Percentiles rank a stretch among this genome's conserved stretches.
These are phyloP conservation scores for Fusarium sp. DNA, from an alignment of 2,329 filamentous ascomycete genomes.

Conservation along the genomic window DNA sequence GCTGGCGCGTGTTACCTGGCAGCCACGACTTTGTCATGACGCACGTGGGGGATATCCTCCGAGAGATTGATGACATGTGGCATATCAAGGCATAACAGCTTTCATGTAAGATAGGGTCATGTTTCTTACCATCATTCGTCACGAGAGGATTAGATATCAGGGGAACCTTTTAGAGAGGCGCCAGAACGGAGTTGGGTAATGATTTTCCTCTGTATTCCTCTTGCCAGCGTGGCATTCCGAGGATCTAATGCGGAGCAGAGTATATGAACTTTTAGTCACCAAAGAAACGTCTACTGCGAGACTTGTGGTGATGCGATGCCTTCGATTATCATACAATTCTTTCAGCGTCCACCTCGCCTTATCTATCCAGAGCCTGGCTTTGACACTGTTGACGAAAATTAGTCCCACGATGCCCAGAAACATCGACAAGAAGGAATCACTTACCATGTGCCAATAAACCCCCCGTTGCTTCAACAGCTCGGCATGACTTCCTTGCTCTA, in stretches of 20 bases:
- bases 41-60: conserved; percentile 58
- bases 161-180: background rate
- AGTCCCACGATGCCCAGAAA: conserved; percentile 24
- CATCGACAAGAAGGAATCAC: conserved; percentile 37
- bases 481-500: conserved; percentile 65
- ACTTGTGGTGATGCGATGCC: background rate
- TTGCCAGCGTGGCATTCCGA: conserved; percentile 1
- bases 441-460: conserved; percentile 70
- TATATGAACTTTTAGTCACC: background rate
- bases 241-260: conserved; percentile 27
- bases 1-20: conserved; percentile 65
- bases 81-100: conserved; percentile 32
- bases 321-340: background rate
- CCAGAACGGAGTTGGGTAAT: conserved; percentile 25
- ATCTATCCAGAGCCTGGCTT: conserved; percentile 69
- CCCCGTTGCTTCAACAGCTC: conserved; percentile 65
- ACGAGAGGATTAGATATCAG: background rate
- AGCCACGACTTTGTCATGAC: conserved; percentile 74
- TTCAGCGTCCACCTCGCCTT: conserved; percentile 12
- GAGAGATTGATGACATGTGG: conserved; percentile 64
- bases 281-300: conserved; percentile 3
- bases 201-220: conserved; percentile 7
- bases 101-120: background rate
- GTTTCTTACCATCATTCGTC: background rate
- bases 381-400: conserved; percentile 61